Conservation (phyloP, 2,329 filamentous ascomycete species). For the Fusarium camptoceras region DNA sequence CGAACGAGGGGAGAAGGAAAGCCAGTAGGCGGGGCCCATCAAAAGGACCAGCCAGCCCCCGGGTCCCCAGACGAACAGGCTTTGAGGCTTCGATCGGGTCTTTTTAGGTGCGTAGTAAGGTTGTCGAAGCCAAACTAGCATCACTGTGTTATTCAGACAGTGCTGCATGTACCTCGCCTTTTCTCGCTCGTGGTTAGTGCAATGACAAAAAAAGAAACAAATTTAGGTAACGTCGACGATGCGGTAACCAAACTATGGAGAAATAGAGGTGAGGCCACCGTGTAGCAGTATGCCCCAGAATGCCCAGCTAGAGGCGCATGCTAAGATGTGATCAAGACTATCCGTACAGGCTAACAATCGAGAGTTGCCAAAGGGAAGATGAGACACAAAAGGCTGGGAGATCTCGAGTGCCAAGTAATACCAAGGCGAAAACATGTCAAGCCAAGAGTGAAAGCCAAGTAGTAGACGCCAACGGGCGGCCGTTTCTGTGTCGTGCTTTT, state of each 20-base stretch:
- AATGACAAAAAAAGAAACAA: not conserved
- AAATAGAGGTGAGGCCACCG: slow-evolving; percentile 20
- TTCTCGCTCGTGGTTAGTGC: not conserved
- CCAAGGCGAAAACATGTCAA: slow-evolving; percentile 36
- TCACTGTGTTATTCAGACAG: slow-evolving; percentile 36
- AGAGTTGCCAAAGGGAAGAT: slow-evolving; percentile 30
- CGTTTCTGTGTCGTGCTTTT: slow-evolving; percentile 1
- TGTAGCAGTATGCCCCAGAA: not conserved
- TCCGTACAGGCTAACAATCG: slow-evolving; percentile 3
- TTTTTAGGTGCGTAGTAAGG: not conserved
- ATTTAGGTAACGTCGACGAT: not conserved
- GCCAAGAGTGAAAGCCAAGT: slow-evolving; percentile 38
- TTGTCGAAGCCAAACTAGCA: not conserved
- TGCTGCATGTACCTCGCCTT: slow-evolving; percentile 23
- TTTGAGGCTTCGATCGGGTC: slow-evolving; percentile 34
- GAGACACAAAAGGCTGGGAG: slow-evolving; percentile 30
- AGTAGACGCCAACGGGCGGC: slow-evolving; percentile 28
- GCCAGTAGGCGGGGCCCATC: slow-evolving; percentile 27
- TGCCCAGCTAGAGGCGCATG: slow-evolving; percentile 16
- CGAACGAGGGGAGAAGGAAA: slow-evolving; percentile 21
- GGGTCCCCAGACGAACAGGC: not conserved
- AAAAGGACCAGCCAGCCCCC: slow-evolving; percentile 35
- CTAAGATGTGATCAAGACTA: slow-evolving; percentile 29
- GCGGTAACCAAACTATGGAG: slow-evolving; percentile 13
- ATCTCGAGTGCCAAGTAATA: slow-evolving; percentile 30